Conservation (phyloP, 192 early-diverging fungal species). For the Piromyces sp. region DNA sequence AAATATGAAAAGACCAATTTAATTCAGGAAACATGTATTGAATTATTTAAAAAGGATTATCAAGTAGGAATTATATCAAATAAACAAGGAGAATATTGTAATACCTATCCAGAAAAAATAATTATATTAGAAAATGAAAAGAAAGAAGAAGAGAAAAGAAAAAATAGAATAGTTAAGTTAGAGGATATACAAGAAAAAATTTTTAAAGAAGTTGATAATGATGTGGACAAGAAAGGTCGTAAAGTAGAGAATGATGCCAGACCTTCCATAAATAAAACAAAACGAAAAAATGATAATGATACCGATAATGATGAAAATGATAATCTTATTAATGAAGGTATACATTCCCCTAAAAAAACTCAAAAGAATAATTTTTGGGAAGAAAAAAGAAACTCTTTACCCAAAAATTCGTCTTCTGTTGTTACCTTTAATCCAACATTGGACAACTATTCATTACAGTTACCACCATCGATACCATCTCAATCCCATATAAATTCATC, state of each 20-base stretch:
- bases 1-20: background rate
- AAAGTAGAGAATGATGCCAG: background rate
- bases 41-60: background rate
- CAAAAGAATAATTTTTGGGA: background rate
- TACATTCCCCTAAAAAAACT: background rate
- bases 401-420: background rate
- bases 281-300: background rate
- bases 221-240: background rate
- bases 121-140: background rate
- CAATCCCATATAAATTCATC: background rate
- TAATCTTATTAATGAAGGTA: background rate
- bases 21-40: background rate
- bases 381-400: background rate
- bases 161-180: background rate
- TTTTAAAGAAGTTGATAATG: background rate
- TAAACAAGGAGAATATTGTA: background rate
- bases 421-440: no score
- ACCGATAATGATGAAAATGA: background rate
- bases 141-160: background rate
- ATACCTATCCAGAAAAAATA: background rate
- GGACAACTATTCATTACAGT: no score
- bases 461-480: background rate
- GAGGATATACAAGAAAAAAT: background rate
- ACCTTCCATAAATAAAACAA: background rate
- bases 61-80: background rate